These are phyloP conservation scores for Tulasnella sp. DNA, from an alignment of 768 basidiomycete genomes.

Conservation along the genomic window DNA sequence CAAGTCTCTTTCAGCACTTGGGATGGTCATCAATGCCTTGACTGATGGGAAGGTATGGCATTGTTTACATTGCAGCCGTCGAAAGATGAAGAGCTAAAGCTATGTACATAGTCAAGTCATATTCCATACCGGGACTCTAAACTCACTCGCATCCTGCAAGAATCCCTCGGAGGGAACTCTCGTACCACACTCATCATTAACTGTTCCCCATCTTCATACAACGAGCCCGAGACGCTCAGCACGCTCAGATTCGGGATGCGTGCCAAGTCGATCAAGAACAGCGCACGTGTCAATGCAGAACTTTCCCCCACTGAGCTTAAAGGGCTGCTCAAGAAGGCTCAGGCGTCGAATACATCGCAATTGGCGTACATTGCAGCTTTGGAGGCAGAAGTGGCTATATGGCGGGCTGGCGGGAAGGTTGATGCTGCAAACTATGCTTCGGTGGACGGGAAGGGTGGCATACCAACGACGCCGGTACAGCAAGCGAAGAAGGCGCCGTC, in stretches of 20 bases:
- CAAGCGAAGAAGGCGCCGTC: slow-evolving; percentile 37
- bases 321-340: slow-evolving; percentile 77
- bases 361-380: slow-evolving; percentile 80
- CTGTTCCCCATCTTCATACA: slow-evolving; percentile 95
- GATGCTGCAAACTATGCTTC: slow-evolving; percentile 74
- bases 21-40: slow-evolving; percentile 98
- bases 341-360: slow-evolving; percentile 70
- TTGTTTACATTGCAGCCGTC: not conserved
- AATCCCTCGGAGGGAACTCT: slow-evolving; percentile 91
- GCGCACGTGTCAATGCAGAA: slow-evolving; percentile 96
- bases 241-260: slow-evolving; percentile 99
- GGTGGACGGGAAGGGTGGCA: slow-evolving; percentile 45
- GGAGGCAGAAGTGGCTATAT: slow-evolving; percentile 81
- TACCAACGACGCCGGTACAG: slow-evolving; percentile 29
- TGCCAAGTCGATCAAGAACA: slow-evolving; percentile 99
- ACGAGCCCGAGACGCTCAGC: slow-evolving; percentile 89
- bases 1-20: slow-evolving; percentile 91
- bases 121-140: slow-evolving; percentile 99
- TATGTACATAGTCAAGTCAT: slow-evolving; percentile 63
- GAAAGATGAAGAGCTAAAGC: slow-evolving; percentile 10
- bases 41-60: slow-evolving; percentile 83
- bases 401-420: slow-evolving; percentile 80
- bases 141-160: slow-evolving; percentile 97
- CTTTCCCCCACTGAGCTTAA: slow-evolving; percentile 95
- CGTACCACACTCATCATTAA: slow-evolving; percentile 98